Conservation (phyloP, 805 yeast genomes). For the Candida coquimbonensis region DNA sequence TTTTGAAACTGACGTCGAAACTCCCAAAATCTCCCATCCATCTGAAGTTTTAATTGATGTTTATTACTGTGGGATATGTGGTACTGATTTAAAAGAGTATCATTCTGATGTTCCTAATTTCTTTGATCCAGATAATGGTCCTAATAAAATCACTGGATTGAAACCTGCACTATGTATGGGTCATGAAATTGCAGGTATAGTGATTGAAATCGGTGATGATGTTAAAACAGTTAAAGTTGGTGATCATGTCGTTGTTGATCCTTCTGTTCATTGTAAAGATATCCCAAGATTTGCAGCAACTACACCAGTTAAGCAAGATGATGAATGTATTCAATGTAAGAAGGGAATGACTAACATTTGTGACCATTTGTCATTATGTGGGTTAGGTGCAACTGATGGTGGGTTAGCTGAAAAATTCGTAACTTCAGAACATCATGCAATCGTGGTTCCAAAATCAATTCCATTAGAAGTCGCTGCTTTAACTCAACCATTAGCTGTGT, state of each 20-base stretch:
- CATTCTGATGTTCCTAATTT: conserved; percentile 51
- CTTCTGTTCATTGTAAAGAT: conserved; percentile 52
- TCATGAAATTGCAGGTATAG: conserved; percentile 46
- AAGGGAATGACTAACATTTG: conserved; percentile 49
- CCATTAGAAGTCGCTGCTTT: conserved; percentile 43
- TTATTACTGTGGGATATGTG: conserved; percentile 58
- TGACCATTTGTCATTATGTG: conserved; percentile 39
- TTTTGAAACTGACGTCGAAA: conserved; percentile 28
- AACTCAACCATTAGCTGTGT: conserved; percentile 51
- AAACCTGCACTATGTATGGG: conserved; percentile 43
- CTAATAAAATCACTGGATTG: conserved; percentile 33
- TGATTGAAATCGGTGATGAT: conserved; percentile 37
- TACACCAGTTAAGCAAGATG: conserved; percentile 21
- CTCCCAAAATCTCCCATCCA: conserved; percentile 29
- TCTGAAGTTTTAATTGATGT: conserved; percentile 39
- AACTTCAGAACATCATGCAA: conserved; percentile 32
- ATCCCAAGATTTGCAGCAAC: conserved; percentile 31
- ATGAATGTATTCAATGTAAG: conserved; percentile 41
- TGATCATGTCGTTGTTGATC: conserved; percentile 57
- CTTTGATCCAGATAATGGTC: conserved; percentile 34
- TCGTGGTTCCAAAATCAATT: conserved; percentile 34
- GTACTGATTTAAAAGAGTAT: conserved; percentile 54
- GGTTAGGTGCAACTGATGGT: conserved; percentile 52
- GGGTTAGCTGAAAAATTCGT: conserved; percentile 45
- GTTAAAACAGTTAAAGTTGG: conserved; percentile 41